Base-by-base conservation (phyloP, 441 rosid genomes). In the Isatis lusitanica region DNA sequence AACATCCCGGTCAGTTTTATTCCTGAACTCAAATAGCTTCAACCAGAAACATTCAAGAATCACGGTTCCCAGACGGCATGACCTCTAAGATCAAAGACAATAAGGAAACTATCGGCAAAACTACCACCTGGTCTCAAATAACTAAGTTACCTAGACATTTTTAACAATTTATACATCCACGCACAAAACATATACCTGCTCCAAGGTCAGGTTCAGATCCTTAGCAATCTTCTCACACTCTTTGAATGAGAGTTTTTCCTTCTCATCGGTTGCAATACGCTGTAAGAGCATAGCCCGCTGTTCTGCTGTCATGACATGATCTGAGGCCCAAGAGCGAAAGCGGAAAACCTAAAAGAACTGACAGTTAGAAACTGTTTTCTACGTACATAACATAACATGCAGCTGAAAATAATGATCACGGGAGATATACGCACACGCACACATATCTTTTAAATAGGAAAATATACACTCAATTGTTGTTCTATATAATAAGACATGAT, bases 141-240 rank as follows among this genome's bases (percentile, higher is more conserved):
- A 53, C 11, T 2, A 66, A 55, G 11, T 59, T 35, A 66, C 18
- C n/a, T n/a, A 50, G 53, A 63, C 61, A 68, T 48, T 30, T 55
- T 38, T 43, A 31, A 67, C 74, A 31, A 53, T 50, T 40, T 70
- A 78, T 43, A 77, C 67, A 65, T 44, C 36, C 48, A 39, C 36
- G 35, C 33, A 66, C 10, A 66, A 38, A 66, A 33, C 73, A 79
- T 17, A 66, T 63, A 92, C 97, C 98, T 95, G 99, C 77, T 91
- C 95, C 60, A 95, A 69, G 65, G 93, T 85, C 76, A 95, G 85
- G 67, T 88, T 87, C 69, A 92, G 89, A 74, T 95, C 96, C 82
- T 81, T 91, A 24, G 96, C 96, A 52, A 92, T 88, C 82, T 85
- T 92, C 81, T 73, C 86, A 78, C 99, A 91, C 59, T 87, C 91